Conservation (phyloP, 768 basidiomycete species). For the Trametes villosa region DNA sequence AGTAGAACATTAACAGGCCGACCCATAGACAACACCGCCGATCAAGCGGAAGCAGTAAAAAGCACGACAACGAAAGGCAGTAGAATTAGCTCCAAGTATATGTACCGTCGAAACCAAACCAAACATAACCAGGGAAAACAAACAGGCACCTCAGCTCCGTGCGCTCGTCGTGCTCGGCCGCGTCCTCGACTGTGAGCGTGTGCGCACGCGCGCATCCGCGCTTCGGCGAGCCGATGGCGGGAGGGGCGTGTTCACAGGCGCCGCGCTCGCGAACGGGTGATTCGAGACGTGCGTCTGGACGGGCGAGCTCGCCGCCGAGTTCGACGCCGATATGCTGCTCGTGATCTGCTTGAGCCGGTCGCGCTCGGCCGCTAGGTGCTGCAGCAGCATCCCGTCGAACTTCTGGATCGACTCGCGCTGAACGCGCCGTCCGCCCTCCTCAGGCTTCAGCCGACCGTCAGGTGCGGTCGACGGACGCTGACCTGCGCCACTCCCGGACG, state of each 20-base stretch:
- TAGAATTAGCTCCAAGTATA: background rate
- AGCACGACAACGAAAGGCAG: background rate
- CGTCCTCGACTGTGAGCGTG: conserved; percentile 1
- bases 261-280: conserved; percentile 7
- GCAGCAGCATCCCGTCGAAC: conserved; percentile 79
- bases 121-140: background rate
- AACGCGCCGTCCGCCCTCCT: conserved; percentile 37
- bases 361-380: conserved; percentile 85
- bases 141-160: background rate
- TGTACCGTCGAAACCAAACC: background rate
- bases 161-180: conserved; percentile 4
- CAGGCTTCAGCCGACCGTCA: conserved; percentile 28
- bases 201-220: background rate
- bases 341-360: conserved; percentile 81
- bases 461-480: conserved; percentile 27
- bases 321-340: conserved; percentile 34
- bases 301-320: conserved; percentile 21
- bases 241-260: background rate
- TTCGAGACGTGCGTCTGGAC: background rate
- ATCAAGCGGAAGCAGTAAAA: background rate
- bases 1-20: conserved; percentile 17
- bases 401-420: conserved; percentile 63
- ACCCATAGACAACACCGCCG: conserved; percentile 10
- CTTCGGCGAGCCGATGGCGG: background rate
- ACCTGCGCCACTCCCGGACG: background rate